phyloP scores from a whole-genome alignment of 2,329 filamentous ascomycete species.

The Aurifilum marmelostoma region DNA sequence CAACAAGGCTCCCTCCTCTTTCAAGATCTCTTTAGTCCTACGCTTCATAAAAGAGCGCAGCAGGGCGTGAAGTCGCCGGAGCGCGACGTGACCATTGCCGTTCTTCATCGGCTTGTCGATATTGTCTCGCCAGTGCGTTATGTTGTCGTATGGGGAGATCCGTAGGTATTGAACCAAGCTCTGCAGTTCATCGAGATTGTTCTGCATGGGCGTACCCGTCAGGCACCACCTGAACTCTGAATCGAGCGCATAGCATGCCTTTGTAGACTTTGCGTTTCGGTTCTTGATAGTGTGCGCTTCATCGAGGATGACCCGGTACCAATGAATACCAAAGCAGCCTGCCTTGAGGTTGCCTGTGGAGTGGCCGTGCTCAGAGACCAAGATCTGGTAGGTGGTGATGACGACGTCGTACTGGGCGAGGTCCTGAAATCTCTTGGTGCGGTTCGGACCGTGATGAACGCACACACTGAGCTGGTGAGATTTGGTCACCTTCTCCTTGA shows the following conservation, averaged over 20 bases:
- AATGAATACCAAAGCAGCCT: constrained; percentile 88
- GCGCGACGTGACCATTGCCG: constrained; percentile 85
- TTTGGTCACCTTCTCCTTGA: constrained; percentile 76
- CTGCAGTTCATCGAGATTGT: constrained; percentile 95
- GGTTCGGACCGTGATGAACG: constrained; percentile 86
- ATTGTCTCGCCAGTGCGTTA: constrained; percentile 85
- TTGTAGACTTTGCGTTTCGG: constrained; percentile 91
- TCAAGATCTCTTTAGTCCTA: constrained; percentile 96
- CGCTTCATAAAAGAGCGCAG: constrained; percentile 97
- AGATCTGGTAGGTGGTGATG: constrained; percentile 93
- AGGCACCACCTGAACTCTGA: constrained; percentile 95
- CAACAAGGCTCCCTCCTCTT: constrained; percentile 79
- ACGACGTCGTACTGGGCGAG: constrained; percentile 90
- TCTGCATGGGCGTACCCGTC: constrained; percentile 96
- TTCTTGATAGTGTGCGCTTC: constrained; percentile 99
- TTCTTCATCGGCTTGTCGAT: constrained; percentile 90
- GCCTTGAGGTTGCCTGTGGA: constrained; percentile 68
- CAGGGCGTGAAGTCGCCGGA: constrained; percentile 81
- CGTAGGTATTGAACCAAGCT: constrained; percentile 90
- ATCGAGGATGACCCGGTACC: constrained; percentile 94
- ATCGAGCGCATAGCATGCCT: constrained; percentile 83
- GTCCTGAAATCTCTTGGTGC: constrained; percentile 77
- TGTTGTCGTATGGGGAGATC: constrained; percentile 87
- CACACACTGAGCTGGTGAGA: constrained; percentile 76
- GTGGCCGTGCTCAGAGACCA: constrained; percentile 85